A percentile compares a stretch with the other conserved stretches of the same genome.
Evolutionary conservation across 2,329 filamentous ascomycete species (phyloP).

Genomic region (Mycosphaerelloides madeirae): DNA sequence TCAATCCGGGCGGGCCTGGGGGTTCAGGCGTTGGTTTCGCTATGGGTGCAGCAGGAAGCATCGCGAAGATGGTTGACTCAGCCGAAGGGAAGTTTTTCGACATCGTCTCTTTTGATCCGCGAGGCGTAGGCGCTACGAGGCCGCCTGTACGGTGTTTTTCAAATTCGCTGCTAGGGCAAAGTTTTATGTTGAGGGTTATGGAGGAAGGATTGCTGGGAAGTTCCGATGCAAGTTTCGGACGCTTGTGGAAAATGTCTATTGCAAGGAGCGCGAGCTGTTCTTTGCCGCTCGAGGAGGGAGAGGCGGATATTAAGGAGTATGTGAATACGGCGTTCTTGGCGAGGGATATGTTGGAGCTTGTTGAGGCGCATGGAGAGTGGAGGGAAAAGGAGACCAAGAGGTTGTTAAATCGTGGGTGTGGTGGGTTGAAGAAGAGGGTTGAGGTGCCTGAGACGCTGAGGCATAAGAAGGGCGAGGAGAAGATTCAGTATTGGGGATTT

Average conservation of each 20-base stretch:
- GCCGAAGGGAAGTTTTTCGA: slow-evolving; percentile 37
- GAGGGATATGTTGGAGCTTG: slow-evolving; percentile 47
- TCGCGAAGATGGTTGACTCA: slow-evolving; percentile 20
- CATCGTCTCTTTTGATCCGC: slow-evolving; percentile 43
- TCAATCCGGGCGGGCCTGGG: slow-evolving; percentile 44
- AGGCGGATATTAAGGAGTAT: slow-evolving; percentile 39
- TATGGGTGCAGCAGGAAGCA: slow-evolving; percentile 17
- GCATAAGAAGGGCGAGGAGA: slow-evolving; percentile 29
- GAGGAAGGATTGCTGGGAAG: slow-evolving; percentile 32
- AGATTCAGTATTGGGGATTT: slow-evolving; percentile 39
- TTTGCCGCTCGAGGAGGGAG: slow-evolving; percentile 20
- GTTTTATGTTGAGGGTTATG: slow-evolving; percentile 35
- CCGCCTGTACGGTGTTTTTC: slow-evolving; percentile 35
- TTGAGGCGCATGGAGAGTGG: slow-evolving; percentile 38
- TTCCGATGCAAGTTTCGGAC: slow-evolving; percentile 40
- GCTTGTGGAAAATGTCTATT: slow-evolving; percentile 39
- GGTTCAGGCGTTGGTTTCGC: slow-evolving; percentile 37
- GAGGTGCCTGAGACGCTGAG: slow-evolving; percentile 4
- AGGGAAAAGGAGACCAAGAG: slow-evolving; percentile 25
- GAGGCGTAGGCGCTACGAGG: slow-evolving; percentile 36
- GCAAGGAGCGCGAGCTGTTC: slow-evolving; percentile 32
- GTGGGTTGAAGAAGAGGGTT: background rate
- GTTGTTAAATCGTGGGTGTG: background rate
- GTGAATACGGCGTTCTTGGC: slow-evolving; percentile 46
- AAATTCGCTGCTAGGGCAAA: slow-evolving; percentile 29